A percentile compares a stretch with the other conserved stretches of the same genome.
Conservation (phyloP, 2,329 filamentous ascomycete species). For the Clonostachys chloroleuca region DNA sequence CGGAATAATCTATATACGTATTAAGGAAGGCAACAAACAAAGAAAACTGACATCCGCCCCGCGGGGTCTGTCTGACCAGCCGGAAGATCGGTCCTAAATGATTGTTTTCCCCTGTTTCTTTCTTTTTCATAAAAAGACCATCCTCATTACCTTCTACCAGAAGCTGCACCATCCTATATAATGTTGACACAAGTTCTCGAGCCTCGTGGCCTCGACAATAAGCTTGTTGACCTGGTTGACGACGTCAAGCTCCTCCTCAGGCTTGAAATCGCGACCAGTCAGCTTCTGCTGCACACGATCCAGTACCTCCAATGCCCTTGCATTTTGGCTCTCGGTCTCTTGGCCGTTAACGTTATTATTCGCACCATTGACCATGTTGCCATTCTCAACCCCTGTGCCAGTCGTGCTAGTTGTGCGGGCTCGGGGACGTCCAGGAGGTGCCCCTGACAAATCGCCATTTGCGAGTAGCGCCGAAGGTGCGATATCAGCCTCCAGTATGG, state of each 20-base stretch:
- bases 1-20: no score
- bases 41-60: no score
- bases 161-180: slow-evolving; percentile 99
- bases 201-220: slow-evolving; percentile 89
- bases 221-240: slow-evolving; percentile 83
- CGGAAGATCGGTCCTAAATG: no score
- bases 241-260: slow-evolving; percentile 77
- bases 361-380: slow-evolving; percentile 27
- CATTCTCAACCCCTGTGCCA: slow-evolving; percentile 20
- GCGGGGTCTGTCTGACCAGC: no score
- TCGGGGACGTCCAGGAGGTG: slow-evolving; percentile 43
- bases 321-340: slow-evolving; percentile 82
- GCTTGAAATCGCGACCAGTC: slow-evolving; percentile 88
- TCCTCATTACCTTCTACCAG: slow-evolving; percentile 54
- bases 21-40: no score
- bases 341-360: slow-evolving; percentile 10
- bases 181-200: slow-evolving; percentile 97
- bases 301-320: slow-evolving; percentile 85
- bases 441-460: slow-evolving; percentile 17
- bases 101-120: no score
- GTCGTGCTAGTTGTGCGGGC: slow-evolving; percentile 58
- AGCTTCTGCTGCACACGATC: slow-evolving; percentile 92
- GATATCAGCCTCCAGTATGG: slow-evolving; percentile 62
- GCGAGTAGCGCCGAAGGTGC: slow-evolving; percentile 54
- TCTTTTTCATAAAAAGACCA: no score